These are phyloP conservation scores for Aspergillus taichungensis DNA, from an alignment of 495 filamentous ascomycete genomes.

Conservation along the genomic window DNA sequence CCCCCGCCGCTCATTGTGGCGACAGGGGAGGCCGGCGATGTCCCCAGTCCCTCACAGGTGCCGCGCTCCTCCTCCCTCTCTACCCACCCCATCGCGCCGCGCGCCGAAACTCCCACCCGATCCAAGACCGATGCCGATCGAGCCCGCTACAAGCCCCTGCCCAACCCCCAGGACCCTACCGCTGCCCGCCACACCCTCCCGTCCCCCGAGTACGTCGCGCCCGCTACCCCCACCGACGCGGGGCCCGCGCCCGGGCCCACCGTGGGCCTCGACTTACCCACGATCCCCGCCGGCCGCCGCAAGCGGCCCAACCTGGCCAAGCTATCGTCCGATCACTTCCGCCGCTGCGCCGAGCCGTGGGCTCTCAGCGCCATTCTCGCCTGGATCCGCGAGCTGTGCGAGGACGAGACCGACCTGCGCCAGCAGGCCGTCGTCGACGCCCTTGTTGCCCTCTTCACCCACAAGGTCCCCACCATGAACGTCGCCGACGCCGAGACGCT, in stretches of 20 bases:
- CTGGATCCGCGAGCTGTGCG: constrained; percentile 83
- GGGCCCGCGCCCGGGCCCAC: constrained; percentile 37
- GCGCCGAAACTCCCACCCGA: constrained; percentile 69
- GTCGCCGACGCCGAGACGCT: constrained; percentile 91
- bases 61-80: constrained; percentile 82
- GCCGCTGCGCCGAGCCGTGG: constrained; percentile 84
- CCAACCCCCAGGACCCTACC: constrained; percentile 28
- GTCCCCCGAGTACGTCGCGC: constrained; percentile 18
- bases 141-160: constrained; percentile 50
- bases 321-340: constrained; percentile 74
- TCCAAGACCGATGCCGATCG: constrained; percentile 91
- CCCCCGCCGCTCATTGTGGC: no score
- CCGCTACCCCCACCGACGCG: constrained; percentile 13
- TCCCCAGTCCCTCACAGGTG: constrained; percentile 46
- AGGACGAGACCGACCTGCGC: constrained; percentile 75
- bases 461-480: constrained; percentile 98
- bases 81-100: constrained; percentile 71
- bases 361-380: constrained; percentile 77
- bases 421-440: constrained; percentile 75
- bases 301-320: constrained; percentile 85
- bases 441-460: constrained; percentile 82
- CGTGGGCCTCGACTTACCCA: constrained; percentile 59
- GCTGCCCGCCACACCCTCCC: constrained; percentile 8
- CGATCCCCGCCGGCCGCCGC: constrained; percentile 57
- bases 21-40: not conserved